A percentile compares a stretch with the other conserved stretches of the same genome.
Evolutionary conservation across 441 rosid species (phyloP).

Genomic region (Gossypium aridum): DNA sequence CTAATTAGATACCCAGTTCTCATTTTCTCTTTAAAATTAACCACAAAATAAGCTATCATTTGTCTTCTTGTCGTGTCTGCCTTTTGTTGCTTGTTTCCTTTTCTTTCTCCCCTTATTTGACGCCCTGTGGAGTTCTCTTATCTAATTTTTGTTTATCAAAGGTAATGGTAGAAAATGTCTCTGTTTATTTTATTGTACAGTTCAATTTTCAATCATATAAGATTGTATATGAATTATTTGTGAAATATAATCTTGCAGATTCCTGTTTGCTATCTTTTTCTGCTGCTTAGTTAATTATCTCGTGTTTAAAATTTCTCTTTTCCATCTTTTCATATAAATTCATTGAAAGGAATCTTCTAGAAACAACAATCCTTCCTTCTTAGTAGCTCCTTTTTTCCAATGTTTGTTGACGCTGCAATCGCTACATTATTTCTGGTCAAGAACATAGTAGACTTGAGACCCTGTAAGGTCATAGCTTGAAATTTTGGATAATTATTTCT

Average conservation of each 20-base stretch:
- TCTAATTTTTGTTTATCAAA: conserved; percentile 26
- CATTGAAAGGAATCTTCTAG: neutral
- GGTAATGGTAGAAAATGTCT: conserved; percentile 37
- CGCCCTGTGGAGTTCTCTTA: conserved; percentile 22
- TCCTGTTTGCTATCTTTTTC: conserved; percentile 13
- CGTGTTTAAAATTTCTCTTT: neutral
- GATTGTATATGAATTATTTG: conserved; percentile 36
- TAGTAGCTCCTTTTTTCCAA: neutral
- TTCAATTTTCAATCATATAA: conserved; percentile 29
- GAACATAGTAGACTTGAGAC: neutral
- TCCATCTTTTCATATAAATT: neutral
- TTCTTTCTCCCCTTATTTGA: conserved; percentile 27
- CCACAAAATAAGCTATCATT: conserved; percentile 40
- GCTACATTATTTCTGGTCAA: neutral
- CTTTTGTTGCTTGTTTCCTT: conserved; percentile 19
- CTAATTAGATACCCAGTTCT: conserved; percentile 36
- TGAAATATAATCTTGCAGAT: conserved; percentile 31
- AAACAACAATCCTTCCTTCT: neutral
- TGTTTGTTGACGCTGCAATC: neutral
- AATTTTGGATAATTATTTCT: neutral
- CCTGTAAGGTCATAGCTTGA: neutral
- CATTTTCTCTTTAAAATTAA: conserved; percentile 30
- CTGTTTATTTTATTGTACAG: conserved; percentile 36
- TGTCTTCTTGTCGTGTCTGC: conserved; percentile 33
- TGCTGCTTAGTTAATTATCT: conserved; percentile 7